Conservation (phyloP, 2,329 filamentous ascomycete species). For the Hirsutella rhossiliensis region DNA sequence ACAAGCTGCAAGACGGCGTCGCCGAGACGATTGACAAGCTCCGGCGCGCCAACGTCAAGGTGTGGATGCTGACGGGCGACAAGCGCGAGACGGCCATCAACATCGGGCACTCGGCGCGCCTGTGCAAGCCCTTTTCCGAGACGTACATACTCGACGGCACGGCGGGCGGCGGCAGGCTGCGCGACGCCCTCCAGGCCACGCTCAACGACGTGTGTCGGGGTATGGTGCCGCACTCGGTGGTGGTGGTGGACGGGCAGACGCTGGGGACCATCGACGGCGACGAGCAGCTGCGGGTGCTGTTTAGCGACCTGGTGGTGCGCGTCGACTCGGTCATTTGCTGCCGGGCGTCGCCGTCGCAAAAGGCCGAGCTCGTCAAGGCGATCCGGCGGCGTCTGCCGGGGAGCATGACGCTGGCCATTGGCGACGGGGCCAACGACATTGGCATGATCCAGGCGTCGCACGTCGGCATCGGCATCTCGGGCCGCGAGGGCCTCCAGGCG, state of each 20-base stretch:
- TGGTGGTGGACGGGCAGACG: constrained; percentile 78
- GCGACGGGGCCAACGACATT: constrained; percentile 87
- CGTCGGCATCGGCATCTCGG: constrained; percentile 83
- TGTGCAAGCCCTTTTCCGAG: constrained; percentile 63
- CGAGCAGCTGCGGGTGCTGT: constrained; percentile 37
- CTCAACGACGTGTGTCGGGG: constrained; percentile 56
- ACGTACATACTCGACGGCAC: constrained; percentile 62
- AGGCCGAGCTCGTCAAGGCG: constrained; percentile 73
- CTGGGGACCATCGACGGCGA: constrained; percentile 58
- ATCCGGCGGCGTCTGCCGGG: constrained; percentile 56
- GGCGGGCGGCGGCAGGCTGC: constrained; percentile 52
- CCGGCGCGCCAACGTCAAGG: constrained; percentile 71
- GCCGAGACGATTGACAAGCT: constrained; percentile 79
- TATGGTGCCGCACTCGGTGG: constrained; percentile 61
- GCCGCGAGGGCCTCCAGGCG: constrained; percentile 83
- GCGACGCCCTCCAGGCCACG: constrained; percentile 50
- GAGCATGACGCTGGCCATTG: constrained; percentile 80
- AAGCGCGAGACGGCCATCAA: constrained; percentile 83
- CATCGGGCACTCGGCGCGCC: constrained; percentile 61
- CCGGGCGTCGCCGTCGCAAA: constrained; percentile 79
- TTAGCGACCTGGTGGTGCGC: constrained; percentile 67
- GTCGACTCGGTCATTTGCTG: constrained; percentile 91
- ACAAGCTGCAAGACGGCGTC: constrained; percentile 78
- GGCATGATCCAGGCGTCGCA: constrained; percentile 86
- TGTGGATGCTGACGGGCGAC: constrained; percentile 89